phyloP scores from a whole-genome alignment of 495 filamentous ascomycete species.

The Aspergillus carlsbadensis region DNA sequence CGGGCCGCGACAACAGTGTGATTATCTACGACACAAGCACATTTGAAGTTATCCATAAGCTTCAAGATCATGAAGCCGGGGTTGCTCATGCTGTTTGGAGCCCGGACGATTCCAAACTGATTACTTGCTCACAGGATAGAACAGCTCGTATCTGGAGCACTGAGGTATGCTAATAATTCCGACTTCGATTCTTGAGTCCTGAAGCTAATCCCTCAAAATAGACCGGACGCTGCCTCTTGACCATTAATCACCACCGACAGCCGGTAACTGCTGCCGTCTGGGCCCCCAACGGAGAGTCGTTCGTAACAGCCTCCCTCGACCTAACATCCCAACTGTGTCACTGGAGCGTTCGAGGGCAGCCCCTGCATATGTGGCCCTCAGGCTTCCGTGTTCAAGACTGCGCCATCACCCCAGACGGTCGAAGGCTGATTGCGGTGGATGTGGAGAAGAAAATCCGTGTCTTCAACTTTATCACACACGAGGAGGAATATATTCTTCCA shows the following conservation, averaged over 20 bases:
- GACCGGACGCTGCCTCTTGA: slow-evolving; percentile 66
- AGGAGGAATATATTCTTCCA: slow-evolving; percentile 70
- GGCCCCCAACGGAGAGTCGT: slow-evolving; percentile 72
- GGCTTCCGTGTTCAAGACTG: slow-evolving; percentile 80
- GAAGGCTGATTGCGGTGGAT: slow-evolving; percentile 74
- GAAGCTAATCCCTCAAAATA: slow-evolving; percentile 28
- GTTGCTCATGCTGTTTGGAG: slow-evolving; percentile 86
- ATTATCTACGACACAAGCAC: slow-evolving; percentile 78
- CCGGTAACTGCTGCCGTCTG: slow-evolving; percentile 85
- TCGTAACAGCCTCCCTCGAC: slow-evolving; percentile 81
- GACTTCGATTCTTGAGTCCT: background rate
- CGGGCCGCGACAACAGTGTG: slow-evolving; percentile 69
- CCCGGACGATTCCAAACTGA: slow-evolving; percentile 80
- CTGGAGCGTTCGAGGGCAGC: slow-evolving; percentile 58
- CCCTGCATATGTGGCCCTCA: slow-evolving; percentile 63
- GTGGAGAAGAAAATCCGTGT: slow-evolving; percentile 69
- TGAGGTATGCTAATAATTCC: slow-evolving; percentile 51
- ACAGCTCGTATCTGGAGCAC: slow-evolving; percentile 78
- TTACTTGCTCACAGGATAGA: slow-evolving; percentile 75
- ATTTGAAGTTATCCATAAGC: slow-evolving; percentile 62
- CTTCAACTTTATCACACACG: slow-evolving; percentile 72
- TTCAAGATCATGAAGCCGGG: slow-evolving; percentile 62
- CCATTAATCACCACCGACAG: slow-evolving; percentile 67
- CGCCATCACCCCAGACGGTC: slow-evolving; percentile 75
- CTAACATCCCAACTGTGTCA: slow-evolving; percentile 61